Percentiles rank a stretch among this genome's conserved stretches.
phyloP scores from a whole-genome alignment of 2,329 filamentous ascomycete genomes.

The Beauveria sp. region DNA sequence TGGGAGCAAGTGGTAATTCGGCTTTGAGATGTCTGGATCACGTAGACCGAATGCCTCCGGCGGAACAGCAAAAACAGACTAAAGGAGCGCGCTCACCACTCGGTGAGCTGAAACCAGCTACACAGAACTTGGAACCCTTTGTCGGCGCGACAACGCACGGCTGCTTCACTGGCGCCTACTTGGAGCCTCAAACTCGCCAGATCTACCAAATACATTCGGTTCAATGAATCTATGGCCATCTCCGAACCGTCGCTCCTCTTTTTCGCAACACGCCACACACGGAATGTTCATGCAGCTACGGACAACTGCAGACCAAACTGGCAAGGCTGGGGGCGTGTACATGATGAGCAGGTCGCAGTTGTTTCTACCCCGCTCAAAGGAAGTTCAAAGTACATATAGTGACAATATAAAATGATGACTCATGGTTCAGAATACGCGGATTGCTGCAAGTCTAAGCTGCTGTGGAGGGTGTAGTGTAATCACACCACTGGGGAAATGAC shows the following conservation, averaged over 20 bases:
- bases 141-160: background rate
- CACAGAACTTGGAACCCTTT: background rate
- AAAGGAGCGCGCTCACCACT: too few relatives aligned
- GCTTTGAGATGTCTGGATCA: too few relatives aligned
- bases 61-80: too few relatives aligned
- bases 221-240: background rate
- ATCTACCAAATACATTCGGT: background rate
- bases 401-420: background rate
- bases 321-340: background rate
- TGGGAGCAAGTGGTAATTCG: too few relatives aligned
- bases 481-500: background rate
- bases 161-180: background rate
- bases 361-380: background rate
- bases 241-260: background rate
- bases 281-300: background rate
- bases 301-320: background rate
- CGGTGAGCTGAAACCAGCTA: too few relatives aligned
- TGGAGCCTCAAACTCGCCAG: background rate
- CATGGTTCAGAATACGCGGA: background rate
- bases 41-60: too few relatives aligned
- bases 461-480: background rate
- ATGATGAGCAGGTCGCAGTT: background rate
- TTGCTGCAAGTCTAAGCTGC: background rate
- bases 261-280: background rate
- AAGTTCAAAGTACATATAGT: background rate